Percentiles rank a stretch among this genome's conserved stretches.
phyloP scores from a whole-genome alignment of 2,329 filamentous ascomycete genomes.

The Claviceps lovelessii region DNA sequence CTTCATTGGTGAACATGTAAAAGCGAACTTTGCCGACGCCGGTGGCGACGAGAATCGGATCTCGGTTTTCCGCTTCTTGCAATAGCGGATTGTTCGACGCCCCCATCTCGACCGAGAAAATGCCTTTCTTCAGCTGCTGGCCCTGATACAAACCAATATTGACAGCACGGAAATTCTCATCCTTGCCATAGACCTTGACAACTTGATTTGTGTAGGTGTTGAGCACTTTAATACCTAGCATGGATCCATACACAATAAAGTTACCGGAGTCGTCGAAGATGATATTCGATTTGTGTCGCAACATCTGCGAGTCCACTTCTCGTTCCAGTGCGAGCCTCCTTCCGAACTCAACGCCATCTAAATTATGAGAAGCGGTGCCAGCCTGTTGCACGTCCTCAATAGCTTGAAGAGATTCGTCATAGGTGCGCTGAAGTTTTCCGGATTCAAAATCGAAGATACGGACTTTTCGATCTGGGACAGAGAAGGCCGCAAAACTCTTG shows the following conservation, averaged over 20 bases:
- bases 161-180: slow-evolving; percentile 74
- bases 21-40: slow-evolving; percentile 81
- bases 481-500: slow-evolving; percentile 74
- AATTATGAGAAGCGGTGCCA: slow-evolving; percentile 64
- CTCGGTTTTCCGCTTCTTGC: slow-evolving; percentile 77
- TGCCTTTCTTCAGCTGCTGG: slow-evolving; percentile 80
- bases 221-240: slow-evolving; percentile 84
- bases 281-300: slow-evolving; percentile 64
- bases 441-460: slow-evolving; percentile 85
- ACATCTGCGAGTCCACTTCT: slow-evolving; percentile 59
- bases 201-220: slow-evolving; percentile 92
- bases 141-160: slow-evolving; percentile 86
- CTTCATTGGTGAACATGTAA: slow-evolving; percentile 95
- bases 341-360: slow-evolving; percentile 88
- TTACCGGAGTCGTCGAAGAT: slow-evolving; percentile 93
- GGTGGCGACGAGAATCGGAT: slow-evolving; percentile 77
- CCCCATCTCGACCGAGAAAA: slow-evolving; percentile 94
- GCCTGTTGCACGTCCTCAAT: slow-evolving; percentile 92
- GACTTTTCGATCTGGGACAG: slow-evolving; percentile 84
- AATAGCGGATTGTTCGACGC: slow-evolving; percentile 86
- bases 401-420: slow-evolving; percentile 84
- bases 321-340: slow-evolving; percentile 73
- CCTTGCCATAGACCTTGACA: slow-evolving; percentile 77
- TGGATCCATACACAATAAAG: slow-evolving; percentile 87
- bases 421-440: slow-evolving; percentile 78